Base-by-base conservation (phyloP, 352 stramenopile species). In the Phytophthora boehmeriae region DNA sequence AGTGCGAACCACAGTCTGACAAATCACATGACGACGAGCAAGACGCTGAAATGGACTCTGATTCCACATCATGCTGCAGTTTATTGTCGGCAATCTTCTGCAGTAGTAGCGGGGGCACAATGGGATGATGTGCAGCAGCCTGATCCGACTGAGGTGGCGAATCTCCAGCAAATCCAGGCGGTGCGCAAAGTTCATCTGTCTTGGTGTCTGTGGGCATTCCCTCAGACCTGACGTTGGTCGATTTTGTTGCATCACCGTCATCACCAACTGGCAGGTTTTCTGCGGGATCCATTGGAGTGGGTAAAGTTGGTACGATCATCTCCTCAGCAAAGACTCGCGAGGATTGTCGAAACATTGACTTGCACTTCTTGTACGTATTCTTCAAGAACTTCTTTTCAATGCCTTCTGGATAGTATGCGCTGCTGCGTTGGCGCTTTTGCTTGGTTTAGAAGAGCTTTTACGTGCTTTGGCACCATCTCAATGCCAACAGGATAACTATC, bases 371-470 rank as follows among this genome's bases (percentile, higher is more conserved):
- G 39, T 64, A 76, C 8, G 59, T 59, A 41, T 62, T 68, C 34
- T 62, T 56, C 8, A 70, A 20, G 14, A 79, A n/a, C 8, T 66
- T 75, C 59, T 75, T 74, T 80, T 82, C 46, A 87, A 16, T 5
- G 70, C 77, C 19, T 78, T 74, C 22, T 84, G 75, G 16, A 87
- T 84, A 2, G 67, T 87, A 10, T 22, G 38, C 0, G 76, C 77
- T 1, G 77, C 74, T 17, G 54, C 62, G 13, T 80, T 59, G 6
- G 47, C 51, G 25, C 30, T 66, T 28, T 46, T 50, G 5, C 39
- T 39, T 44, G 28, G n/a, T 42, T 41, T 25, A 16, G 57, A 34
- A 27, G 23, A 45, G 14, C 19, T 45, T 45, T 57, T 66, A 39
- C 4, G 4, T 43, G 46, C 63, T 74, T 75, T 0, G 61, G 53